Percentiles rank a stretch among this genome's conserved stretches.
phyloP scores from a whole-genome alignment of 2,329 filamentous ascomycete species.

The Aspergillus brasiliensis region DNA sequence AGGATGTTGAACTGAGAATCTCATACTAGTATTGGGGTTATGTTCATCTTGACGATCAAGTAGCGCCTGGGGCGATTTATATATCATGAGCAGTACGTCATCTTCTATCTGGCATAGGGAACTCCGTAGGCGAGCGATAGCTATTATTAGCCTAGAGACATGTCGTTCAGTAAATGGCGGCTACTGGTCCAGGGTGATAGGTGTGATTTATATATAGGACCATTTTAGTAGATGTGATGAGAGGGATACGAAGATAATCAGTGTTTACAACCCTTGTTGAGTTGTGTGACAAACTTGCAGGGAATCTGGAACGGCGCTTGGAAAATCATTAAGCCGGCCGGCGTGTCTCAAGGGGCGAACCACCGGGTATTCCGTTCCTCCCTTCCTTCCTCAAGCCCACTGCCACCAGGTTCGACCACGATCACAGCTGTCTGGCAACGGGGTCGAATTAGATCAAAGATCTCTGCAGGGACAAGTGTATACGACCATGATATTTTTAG shows the following conservation, averaged over 20 bases:
- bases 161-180: not conserved
- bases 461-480: not conserved
- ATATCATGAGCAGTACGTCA: not conserved
- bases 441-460: not conserved
- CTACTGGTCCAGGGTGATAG: not conserved
- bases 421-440: not conserved
- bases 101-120: not conserved
- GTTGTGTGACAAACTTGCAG: not conserved
- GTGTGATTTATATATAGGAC: not conserved
- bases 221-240: not conserved
- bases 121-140: not conserved
- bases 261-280: not conserved
- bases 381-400: not conserved
- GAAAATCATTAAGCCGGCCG: conserved; percentile 1
- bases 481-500: not conserved
- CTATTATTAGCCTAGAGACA: not conserved
- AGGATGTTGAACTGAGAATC: not conserved
- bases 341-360: not conserved
- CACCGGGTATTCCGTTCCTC: not conserved
- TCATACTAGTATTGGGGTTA: not conserved
- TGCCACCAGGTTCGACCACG: not conserved
- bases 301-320: not conserved
- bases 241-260: not conserved
- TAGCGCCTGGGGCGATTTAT: not conserved
- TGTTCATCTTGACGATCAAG: not conserved